Evolutionary conservation across 768 basidiomycete genomes (phyloP).

Genomic region (Russula lepida): DNA sequence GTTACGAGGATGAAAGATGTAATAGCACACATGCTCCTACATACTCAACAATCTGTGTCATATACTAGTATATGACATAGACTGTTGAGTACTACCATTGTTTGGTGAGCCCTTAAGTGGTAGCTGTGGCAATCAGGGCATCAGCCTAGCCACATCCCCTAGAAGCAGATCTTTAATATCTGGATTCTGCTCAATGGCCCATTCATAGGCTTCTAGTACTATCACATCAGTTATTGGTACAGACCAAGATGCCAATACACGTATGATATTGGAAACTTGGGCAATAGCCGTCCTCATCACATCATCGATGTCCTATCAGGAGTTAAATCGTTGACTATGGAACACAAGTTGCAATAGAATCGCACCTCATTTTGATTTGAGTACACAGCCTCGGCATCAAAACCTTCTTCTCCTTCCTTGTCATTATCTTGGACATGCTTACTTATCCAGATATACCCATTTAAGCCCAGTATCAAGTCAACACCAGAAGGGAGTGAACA

Average conservation of each 20-base stretch:
- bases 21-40: slow-evolving; percentile 22
- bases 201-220: slow-evolving; percentile 80
- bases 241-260: slow-evolving; percentile 66
- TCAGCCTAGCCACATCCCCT: slow-evolving; percentile 66
- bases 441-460: slow-evolving; percentile 96
- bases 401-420: slow-evolving; percentile 82
- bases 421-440: slow-evolving; percentile 74
- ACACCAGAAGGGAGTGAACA: slow-evolving; percentile 89
- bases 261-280: slow-evolving; percentile 77
- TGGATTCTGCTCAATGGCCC: slow-evolving; percentile 67
- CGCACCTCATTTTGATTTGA: slow-evolving; percentile 91
- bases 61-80: neutral
- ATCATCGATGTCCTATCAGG: slow-evolving; percentile 65
- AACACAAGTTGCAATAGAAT: slow-evolving; percentile 16
- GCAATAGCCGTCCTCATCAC: slow-evolving; percentile 81
- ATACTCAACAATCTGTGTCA: neutral
- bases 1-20: slow-evolving; percentile 32
- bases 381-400: slow-evolving; percentile 93
- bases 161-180: slow-evolving; percentile 54
- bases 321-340: slow-evolving; percentile 3
- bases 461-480: slow-evolving; percentile 89
- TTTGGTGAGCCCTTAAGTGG: neutral
- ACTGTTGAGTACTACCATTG: neutral
- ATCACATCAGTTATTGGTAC: slow-evolving; percentile 82
- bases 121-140: slow-evolving; percentile 51